Evolutionary conservation across 441 rosid genomes (phyloP), one percentile per base, ranked within the genome.

Genomic region (Metrosideros polymorpha): DNA sequence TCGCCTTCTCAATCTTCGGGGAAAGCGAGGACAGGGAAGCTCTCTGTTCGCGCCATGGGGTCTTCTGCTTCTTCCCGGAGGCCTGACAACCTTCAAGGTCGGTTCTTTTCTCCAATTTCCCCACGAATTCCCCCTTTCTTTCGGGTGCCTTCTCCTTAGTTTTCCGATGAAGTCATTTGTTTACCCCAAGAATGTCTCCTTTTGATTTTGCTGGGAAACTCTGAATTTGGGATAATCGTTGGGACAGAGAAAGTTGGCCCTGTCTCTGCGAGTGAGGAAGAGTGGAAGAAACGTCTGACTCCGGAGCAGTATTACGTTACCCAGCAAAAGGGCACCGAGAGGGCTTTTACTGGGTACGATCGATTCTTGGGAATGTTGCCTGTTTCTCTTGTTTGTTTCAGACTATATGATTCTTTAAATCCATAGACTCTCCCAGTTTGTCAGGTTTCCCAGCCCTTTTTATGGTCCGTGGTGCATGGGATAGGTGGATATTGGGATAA

Each of bases 281-380:
- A 97, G 82, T 94, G 94, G 99, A 95, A 95, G 94, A 92, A 91
- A 90, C 89, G 89, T 85, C 99, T 97, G 14, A 92, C 95, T 77
- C 86, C 88, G 0, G 94, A 95, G 87, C 98, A 97, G 84, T 95
- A 91, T 86, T 92, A 94, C 87, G 55, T 95, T 83, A 92, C 99
- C 30, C 93, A 97, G 50, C 94, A 94, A 51, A 95, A 97, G 84
- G 98, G 99, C 12, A 97, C 98, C 3, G 99, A 97, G 90, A 91
- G 96, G 91, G 98, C 99, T 59, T 97, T 97, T 90, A 91, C 93
- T 24, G 98, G 98, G 99, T 97, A 96, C 61, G 87, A 57, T 54
- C 24, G 35, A 43, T 45, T n/a, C 56, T 6, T 30, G 49, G 29
- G 83, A 83, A 53, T 27, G 32, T 75, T 84, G 3, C 25, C 39